Evolutionary conservation across 2,329 filamentous ascomycete species (phyloP), one percentile per base, ranked within the genome.

Genomic region (Passalora sequoiae): DNA sequence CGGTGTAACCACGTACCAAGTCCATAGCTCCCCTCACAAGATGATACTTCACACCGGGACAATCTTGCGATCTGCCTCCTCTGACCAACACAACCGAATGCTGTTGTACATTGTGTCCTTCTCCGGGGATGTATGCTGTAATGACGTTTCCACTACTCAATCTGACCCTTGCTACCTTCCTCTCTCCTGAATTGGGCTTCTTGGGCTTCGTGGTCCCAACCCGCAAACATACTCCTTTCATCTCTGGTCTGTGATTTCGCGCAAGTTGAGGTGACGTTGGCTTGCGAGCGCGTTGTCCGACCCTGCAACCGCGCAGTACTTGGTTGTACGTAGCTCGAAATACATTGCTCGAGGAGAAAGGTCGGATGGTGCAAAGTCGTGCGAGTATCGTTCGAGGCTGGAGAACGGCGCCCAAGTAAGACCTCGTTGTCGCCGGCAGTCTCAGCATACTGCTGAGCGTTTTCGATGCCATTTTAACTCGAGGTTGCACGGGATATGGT

Each of bases 131-230:
- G 72, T 96, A 97, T 19, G 86, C 87, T 46, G 88, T 95, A 51
- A 98, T 76, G 46, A 94, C 78, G 63, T 82, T 87, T 43, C 92
- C 92, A 52, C 80, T 89, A 47, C 86, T 92, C 64, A 98, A 73
- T 56, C 89, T 77, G 15, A 98, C 84, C 74, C 91, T 87, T 2
- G 91, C 91, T 45, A 88, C 92, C 75, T 98, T 98, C 52, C 92
- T 77, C 75, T 97, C 89, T 43, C 89, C 92, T 20, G 92, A 98
- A 69, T 98, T 98, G 54, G 92, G 92, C 71, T 98, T 98, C 81
- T 98, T 98, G 44, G 92, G 92, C 62, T 92, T 89, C 58, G 86
- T 89, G 58, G 89, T 86, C 61, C 87, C 89, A 48, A 97, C 92
- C 65, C 94, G 89, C 53, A 98, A 72, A 67, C 92, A 97, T 27